Conservation (phyloP, 345 rosid genomes). For the Abelmoschus esculentus region DNA sequence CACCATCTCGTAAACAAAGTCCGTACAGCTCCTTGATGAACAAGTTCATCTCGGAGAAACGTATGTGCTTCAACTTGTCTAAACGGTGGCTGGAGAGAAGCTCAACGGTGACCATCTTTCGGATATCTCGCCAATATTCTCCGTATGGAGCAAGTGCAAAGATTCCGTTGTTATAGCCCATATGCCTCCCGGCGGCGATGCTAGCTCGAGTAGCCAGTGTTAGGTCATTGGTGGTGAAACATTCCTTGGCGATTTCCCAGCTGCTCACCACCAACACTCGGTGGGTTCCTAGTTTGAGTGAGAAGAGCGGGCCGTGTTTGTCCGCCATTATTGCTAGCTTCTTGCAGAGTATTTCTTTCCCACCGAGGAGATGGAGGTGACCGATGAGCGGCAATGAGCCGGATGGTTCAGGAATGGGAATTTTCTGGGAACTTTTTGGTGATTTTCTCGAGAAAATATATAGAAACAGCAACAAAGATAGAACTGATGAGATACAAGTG, state of each 20-base stretch:
- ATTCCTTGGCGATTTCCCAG: slow-evolving; percentile 35
- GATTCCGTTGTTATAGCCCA: slow-evolving; percentile 50
- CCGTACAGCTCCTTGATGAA: slow-evolving; percentile 38
- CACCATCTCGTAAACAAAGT: not conserved
- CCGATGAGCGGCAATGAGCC: slow-evolving; percentile 4
- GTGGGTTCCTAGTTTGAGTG: slow-evolving; percentile 41
- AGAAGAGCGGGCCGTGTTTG: slow-evolving; percentile 42
- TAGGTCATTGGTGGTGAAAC: slow-evolving; percentile 48
- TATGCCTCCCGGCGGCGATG: slow-evolving; percentile 39
- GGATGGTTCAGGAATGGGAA: not conserved
- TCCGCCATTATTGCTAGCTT: slow-evolving; percentile 8
- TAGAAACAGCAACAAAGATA: not conserved
- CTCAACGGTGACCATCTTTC: slow-evolving; percentile 47
- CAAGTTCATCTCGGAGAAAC: slow-evolving; percentile 29
- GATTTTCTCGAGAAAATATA: not conserved
- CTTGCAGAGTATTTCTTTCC: not conserved
- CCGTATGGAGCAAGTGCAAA: slow-evolving; percentile 53
- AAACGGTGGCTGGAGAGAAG: slow-evolving; percentile 46
- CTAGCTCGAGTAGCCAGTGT: slow-evolving; percentile 43
- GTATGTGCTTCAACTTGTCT: slow-evolving; percentile 34
- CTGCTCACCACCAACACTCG: slow-evolving; percentile 36
- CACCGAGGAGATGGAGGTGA: slow-evolving; percentile 9
- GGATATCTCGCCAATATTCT: slow-evolving; percentile 54
- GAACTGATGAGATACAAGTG: not conserved
- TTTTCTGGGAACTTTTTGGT: not conserved